Evolutionary conservation across 2,329 filamentous ascomycete genomes (phyloP), one percentile per base, ranked within the genome.

Genomic region (Neonectria punicea): DNA sequence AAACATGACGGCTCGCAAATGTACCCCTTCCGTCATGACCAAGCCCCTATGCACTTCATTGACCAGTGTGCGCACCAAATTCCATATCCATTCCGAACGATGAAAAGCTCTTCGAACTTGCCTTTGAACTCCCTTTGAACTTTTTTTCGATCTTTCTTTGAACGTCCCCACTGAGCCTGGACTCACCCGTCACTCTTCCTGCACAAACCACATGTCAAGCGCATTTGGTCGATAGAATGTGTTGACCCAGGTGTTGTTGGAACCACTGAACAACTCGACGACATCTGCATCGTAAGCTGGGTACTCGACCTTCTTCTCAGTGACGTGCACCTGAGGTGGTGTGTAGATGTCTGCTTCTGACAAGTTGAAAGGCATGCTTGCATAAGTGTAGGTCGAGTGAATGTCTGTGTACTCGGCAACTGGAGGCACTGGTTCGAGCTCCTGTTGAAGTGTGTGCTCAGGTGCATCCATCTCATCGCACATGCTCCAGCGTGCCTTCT

Each of bases 201-300:
- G 56, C 11, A 36, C 56, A 2, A 72, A 61, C 72, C 75, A 78
- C 65, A 74, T 68, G 13, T 76, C 73, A 10, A 78, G 58, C 13
- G 75, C 74, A 10, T 67, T 74, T 8, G 32, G 68, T 16, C 72
- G 71, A 7, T n/a, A 18, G n/a, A 16, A 9, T 18, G 59, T 49
- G 11, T 68, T 72, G 32, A 77, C 47, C 69, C 70, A 73, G 1
- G 66, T 60, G 49, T 74, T 73, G 8, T 50, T 53, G 6, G 44
- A 65, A 14, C 50, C 51, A n/a, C 28, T 39, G 44, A 76, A 74
- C 6, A 78, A 43, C 2, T 57, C 22, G 16, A 69, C 43, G 18
- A 77, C 72, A 2, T 14, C 32, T 4, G 53, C 57, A 28, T 68
- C 62, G 50, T 75, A 75, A 0, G 55, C 56, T 18, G 67, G 58